Percentiles rank a stretch among this genome's conserved stretches.
These are phyloP conservation scores for Monosporascus sp. DNA, from an alignment of 2,329 filamentous ascomycete species.

Conservation along the genomic window DNA sequence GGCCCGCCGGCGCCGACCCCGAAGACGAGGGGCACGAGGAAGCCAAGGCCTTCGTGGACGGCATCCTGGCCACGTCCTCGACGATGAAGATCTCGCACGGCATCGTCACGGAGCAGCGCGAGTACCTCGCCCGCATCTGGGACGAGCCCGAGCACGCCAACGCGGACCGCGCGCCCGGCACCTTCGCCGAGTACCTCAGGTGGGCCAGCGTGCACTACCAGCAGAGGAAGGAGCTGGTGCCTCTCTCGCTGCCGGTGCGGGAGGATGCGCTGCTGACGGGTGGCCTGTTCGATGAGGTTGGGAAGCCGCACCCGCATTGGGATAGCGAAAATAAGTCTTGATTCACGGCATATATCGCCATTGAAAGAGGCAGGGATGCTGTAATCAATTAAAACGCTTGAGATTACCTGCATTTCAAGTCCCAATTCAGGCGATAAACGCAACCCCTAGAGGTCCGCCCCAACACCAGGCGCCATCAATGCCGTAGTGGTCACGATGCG, in stretches of 20 bases:
- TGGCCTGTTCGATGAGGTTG: background rate
- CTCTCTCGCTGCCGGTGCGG: background rate
- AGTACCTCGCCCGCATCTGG: conserved; percentile 19
- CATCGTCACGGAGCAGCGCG: conserved; percentile 19
- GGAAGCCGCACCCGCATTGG: background rate
- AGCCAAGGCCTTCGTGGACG: conserved; percentile 18
- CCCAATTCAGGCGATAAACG: too few relatives aligned
- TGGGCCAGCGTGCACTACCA: conserved; percentile 26
- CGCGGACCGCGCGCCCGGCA: conserved; percentile 22
- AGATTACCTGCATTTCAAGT: too few relatives aligned
- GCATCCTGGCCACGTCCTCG: conserved; percentile 21
- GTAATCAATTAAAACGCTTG: too few relatives aligned
- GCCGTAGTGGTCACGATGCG: too few relatives aligned
- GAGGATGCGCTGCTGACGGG: background rate
- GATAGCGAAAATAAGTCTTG: background rate
- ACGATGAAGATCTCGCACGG: conserved; percentile 30
- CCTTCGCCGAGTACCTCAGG: conserved; percentile 27
- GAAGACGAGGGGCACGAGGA: conserved; percentile 7
- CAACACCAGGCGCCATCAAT: too few relatives aligned
- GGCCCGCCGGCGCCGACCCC: conserved; percentile 1
- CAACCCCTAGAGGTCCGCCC: too few relatives aligned
- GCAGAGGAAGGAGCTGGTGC: conserved; percentile 20
- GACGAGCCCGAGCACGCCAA: conserved; percentile 25
- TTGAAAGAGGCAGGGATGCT: too few relatives aligned
- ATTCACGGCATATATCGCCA: too few relatives aligned